These are phyloP conservation scores for Pyricularia pennisetigena DNA, from an alignment of 2,329 filamentous ascomycete genomes.

Conservation along the genomic window DNA sequence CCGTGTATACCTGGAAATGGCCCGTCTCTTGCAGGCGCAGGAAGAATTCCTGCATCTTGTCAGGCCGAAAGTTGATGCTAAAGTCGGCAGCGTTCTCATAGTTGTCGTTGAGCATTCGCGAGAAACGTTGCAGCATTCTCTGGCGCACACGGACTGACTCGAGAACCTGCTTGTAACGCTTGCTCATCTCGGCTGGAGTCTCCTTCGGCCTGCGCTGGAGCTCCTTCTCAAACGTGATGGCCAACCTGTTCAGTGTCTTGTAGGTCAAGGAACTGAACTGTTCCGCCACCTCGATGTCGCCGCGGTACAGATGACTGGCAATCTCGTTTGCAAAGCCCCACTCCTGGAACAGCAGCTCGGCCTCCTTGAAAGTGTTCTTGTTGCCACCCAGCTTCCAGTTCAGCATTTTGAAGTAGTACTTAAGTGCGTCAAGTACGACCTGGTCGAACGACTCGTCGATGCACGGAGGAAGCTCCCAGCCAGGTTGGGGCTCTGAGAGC, in stretches of 20 bases:
- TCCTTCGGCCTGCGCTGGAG: slow-evolving; percentile 78
- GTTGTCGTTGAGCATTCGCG: slow-evolving; percentile 77
- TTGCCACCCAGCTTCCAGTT: slow-evolving; percentile 97
- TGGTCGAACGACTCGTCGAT: slow-evolving; percentile 95
- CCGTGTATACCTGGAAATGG: slow-evolving; percentile 77
- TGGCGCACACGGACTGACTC: slow-evolving; percentile 95
- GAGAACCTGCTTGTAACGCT: slow-evolving; percentile 88
- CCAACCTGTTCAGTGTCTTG: slow-evolving; percentile 82
- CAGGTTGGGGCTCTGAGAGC: slow-evolving; percentile 77
- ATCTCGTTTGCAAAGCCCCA: slow-evolving; percentile 97
- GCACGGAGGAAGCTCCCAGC: slow-evolving; percentile 92
- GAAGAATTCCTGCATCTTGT: slow-evolving; percentile 65
- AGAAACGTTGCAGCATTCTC: slow-evolving; percentile 93
- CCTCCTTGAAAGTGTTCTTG: slow-evolving; percentile 99
- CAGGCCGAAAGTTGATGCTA: slow-evolving; percentile 63
- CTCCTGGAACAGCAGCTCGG: slow-evolving; percentile 92
- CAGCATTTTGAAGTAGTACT: slow-evolving; percentile 97
- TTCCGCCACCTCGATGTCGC: slow-evolving; percentile 93
- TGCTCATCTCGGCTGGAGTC: slow-evolving; percentile 81
- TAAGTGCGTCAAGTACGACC: slow-evolving; percentile 83
- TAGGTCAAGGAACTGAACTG: slow-evolving; percentile 93
- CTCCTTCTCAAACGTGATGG: slow-evolving; percentile 85
- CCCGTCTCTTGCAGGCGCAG: slow-evolving; percentile 72
- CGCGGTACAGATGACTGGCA: slow-evolving; percentile 80
- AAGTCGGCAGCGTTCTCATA: slow-evolving; percentile 98